Base-by-base conservation (phyloP, 2,329 filamentous ascomycete genomes). In the Trichophyton mentagrophytes region DNA sequence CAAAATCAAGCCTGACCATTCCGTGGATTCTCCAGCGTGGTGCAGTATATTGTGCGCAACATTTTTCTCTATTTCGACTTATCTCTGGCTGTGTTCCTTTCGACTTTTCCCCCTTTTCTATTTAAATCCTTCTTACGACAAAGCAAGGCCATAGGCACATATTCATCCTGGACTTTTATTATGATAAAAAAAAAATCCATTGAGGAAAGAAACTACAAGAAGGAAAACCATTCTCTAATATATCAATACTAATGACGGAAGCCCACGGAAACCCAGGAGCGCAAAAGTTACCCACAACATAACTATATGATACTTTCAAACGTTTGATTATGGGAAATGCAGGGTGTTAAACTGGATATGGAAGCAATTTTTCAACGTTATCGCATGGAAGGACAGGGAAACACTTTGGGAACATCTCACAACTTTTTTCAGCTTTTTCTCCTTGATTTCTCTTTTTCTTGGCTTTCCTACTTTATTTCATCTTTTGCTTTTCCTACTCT, bases 111-210 rank as follows among this genome's bases (percentile, higher is more conserved):
- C 8, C 33, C 2, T 36, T 36, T 53, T 46, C 36, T 33, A 1
- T 33, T 53, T n/a, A 53, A 13, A 53, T n/a, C 49, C 49, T 33
- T 30, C 22, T 6, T 5, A 53, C 9, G 9, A 53, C 17, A 53
- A 51, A 22, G 3, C 22, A 53, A 27, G 49, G 49, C 49, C n/a
- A 53, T 5, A 17, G 22, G 13, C 22, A 30, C 20, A 3, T 53
- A 33, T 33, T n/a, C 49, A 30, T n/a, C 55, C 44, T 62, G 61
- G 58, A 60, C 9, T 53, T 33, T 49, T 27, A 20, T n/a, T 15
- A 36, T 36, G 33, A 27, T 27, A 5, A 51, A 25, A 13, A 13
- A 51, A 27, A 22, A 13, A n/a, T 53, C 44, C n/a, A 9, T 11
- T 22, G 11, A 53, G 49, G 49, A 27, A 53, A 11, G 25, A 27